These are phyloP conservation scores for Podosphaera fusca DNA, from an alignment of 2,329 filamentous ascomycete species.

Conservation along the genomic window DNA sequence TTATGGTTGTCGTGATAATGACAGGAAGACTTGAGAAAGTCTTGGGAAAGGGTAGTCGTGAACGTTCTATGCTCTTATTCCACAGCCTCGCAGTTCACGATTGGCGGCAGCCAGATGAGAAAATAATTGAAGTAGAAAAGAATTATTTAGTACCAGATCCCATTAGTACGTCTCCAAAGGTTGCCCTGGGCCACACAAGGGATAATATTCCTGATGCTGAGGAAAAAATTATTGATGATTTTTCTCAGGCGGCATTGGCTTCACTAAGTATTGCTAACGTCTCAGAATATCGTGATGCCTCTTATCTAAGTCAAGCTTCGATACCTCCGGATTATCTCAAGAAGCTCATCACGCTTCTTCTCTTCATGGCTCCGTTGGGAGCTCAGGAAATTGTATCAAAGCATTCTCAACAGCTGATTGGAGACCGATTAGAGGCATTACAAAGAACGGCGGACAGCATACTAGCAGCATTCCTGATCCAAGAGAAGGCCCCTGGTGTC, in stretches of 20 bases:
- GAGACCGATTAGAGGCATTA: constrained; percentile 32
- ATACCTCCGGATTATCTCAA: constrained; percentile 54
- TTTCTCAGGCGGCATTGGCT: constrained; percentile 46
- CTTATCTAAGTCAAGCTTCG: constrained; percentile 35
- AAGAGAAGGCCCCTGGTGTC: constrained; percentile 39
- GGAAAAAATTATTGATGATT: constrained; percentile 31
- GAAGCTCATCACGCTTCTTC: constrained; percentile 44
- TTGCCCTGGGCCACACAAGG: constrained; percentile 19
- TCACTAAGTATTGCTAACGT: constrained; percentile 37
- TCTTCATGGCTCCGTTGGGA: constrained; percentile 40
- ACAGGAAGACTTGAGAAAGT: constrained; percentile 46
- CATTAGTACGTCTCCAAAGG: constrained; percentile 11
- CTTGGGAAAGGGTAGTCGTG: constrained; percentile 30
- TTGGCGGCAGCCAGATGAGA: constrained; percentile 21
- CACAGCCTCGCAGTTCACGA: constrained; percentile 51
- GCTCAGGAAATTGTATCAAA: constrained; percentile 40
- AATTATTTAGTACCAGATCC: constrained; percentile 21
- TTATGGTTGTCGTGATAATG: constrained; percentile 51
- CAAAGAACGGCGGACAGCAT: constrained; percentile 39
- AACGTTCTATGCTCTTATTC: constrained; percentile 43
- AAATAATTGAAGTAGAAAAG: constrained; percentile 8
- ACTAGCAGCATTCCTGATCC: constrained; percentile 39
- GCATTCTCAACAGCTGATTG: constrained; percentile 32
- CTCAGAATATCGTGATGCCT: constrained; percentile 30
- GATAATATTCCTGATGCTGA: constrained; percentile 20